Base-by-base conservation (phyloP, 371 early-diverging fungal genomes). In the Actinomucor elegans region DNA sequence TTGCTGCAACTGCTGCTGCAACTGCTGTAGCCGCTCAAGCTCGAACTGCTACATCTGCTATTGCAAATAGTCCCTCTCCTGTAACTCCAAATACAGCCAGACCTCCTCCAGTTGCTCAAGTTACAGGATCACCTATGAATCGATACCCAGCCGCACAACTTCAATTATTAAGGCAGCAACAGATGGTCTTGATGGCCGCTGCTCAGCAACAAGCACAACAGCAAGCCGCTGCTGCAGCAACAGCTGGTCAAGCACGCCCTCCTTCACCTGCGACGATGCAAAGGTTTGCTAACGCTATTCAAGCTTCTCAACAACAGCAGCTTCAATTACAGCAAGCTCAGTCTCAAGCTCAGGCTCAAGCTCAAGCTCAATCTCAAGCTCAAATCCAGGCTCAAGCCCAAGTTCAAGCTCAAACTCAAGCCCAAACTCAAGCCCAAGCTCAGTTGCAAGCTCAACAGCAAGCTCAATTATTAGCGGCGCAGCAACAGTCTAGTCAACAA, bases 141-240 rank as follows among this genome's bases (percentile, higher is more conserved):
- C 44, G 77, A 71, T 72, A 62, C 69, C 68, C 79, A 47, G 59
- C 75, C 55, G 72, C 79, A 15, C 82, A 78, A 37, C 59, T 76
- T 26, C 77, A 75, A 21, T 67, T 79, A 41, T 53, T 72, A 18
- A 69, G 79, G 40, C 70, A 72, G n/a, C 79, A 77, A 45, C 77
- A 74, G 37, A 64, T 77, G 64, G 66, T 63, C 5, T 57, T 74
- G 4, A 71, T 72, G 59, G 64, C 64, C 20, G 63, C 63, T 15
- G 63, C 63, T 5, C 63, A 63, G 49, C 61, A 61, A 24, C 61
- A 61, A 38, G 55, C 50, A 0, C 55, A 54, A 31, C 60, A 60
- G 21, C 57, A 56, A 43, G 48, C 41, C 12, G 65, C 61, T 26
- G 64, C 63, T 17, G 52, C 56, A 55, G 49, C 52, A 38, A 17